Base-by-base conservation (phyloP, 305 asterid species). In the Withania somnifera region DNA sequence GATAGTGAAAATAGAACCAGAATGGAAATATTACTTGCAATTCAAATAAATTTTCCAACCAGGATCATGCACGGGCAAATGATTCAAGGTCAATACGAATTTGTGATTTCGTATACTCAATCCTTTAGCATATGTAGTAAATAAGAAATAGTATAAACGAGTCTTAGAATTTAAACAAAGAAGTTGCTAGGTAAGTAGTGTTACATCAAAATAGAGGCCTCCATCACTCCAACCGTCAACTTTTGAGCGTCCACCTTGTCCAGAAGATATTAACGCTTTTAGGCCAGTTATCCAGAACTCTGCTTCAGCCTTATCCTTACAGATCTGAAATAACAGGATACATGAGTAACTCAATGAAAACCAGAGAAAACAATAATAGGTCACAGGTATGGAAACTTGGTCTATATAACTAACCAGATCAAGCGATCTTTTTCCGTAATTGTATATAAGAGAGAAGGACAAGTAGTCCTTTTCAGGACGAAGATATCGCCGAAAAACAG, bases 201-300 rank as follows among this genome's bases (percentile, higher is more conserved):
- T 91, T 91, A 91, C 99, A 82, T 93, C 97, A 79, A 93, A 92
- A 86, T 86, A 87, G 86, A 93, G 91, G 86, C 92, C 97, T 66
- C 97, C 98, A 78, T 93, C 98, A 84, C 87, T 84, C 98, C 98
- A 94, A 80, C 99, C 99, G 87, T 96, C 99, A 90, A 96, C 95
- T 87, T 96, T 96, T 78, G 98, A 94, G 83, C 98, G 94, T 77
- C 97, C 98, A 68, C 90, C 94, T 90, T 90, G 98, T 81, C 97
- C 94, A 81, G 88, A 85, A 64, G 98, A 88, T 88, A 94, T 91
- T 88, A 96, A 84, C 66, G 97, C 90, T 90, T 89, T 92, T 73
- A 93, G 92, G 67, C 97, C 97, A 85, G 92, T 92, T 77, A 94
- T 96, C 98, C 98, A 94, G 85, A 89, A 91, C 90, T 94, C 95